Percentiles rank a stretch among this genome's conserved stretches.
Evolutionary conservation across 1,139 yeast species (phyloP).

Genomic region (Dujonia santamariae): DNA sequence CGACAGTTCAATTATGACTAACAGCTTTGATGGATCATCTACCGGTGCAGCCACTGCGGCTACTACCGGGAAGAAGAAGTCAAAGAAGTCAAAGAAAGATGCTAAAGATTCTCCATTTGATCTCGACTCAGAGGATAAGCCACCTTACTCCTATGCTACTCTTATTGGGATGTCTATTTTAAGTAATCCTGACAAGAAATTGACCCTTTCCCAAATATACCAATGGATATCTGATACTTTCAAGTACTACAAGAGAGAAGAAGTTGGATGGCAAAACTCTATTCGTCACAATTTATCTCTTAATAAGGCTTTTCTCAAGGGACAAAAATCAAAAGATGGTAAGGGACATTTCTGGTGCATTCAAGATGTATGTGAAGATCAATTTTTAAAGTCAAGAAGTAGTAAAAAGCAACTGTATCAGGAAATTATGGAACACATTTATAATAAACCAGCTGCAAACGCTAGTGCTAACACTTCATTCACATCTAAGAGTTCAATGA

Average conservation of each 20-base stretch:
- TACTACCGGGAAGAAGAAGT: constrained; percentile 15
- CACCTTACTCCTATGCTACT: constrained; percentile 93
- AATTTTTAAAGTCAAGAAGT: constrained; percentile 66
- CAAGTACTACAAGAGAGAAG: constrained; percentile 77
- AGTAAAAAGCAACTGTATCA: constrained; percentile 45
- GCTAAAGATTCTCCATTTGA: constrained; percentile 30
- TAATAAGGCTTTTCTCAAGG: constrained; percentile 85
- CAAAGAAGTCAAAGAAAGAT: constrained; percentile 25
- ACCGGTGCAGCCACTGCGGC: constrained; percentile 1
- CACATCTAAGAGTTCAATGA: constrained; percentile 16
- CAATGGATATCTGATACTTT: constrained; percentile 90
- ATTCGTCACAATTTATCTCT: constrained; percentile 82
- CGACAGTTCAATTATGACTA: constrained; percentile 13
- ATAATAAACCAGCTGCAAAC: constrained; percentile 9
- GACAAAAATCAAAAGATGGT: constrained; percentile 91
- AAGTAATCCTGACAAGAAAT: constrained; percentile 72
- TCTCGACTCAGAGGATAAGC: constrained; percentile 57
- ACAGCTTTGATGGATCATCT: constrained; percentile 8
- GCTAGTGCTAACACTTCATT: neutral
- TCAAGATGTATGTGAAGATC: constrained; percentile 76
- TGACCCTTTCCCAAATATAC: constrained; percentile 89
- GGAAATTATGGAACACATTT: constrained; percentile 45
- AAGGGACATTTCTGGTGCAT: constrained; percentile 98
- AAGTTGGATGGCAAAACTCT: constrained; percentile 93
- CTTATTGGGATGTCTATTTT: constrained; percentile 92